Evolutionary conservation across 257 asterid genomes (phyloP).

Genomic region (Petrea volubilis): DNA sequence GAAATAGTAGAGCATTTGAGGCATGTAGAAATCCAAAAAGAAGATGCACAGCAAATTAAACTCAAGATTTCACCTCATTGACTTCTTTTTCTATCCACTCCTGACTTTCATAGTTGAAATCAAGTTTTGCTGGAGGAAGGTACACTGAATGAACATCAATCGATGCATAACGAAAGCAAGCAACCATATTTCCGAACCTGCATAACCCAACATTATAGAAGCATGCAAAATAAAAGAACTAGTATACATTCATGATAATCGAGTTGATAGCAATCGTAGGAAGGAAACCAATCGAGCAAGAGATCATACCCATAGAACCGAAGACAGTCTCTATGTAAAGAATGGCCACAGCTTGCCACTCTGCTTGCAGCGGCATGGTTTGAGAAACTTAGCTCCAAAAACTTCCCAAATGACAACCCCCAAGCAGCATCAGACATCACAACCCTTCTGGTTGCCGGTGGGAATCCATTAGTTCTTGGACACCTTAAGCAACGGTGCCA

Average conservation of each 20-base stretch:
- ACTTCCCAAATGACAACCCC: slow-evolving; percentile 97
- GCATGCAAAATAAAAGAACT: slow-evolving; percentile 15
- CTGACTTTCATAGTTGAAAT: slow-evolving; percentile 74
- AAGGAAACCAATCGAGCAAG: slow-evolving; percentile 21
- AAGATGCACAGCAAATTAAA: neutral
- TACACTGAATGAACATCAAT: slow-evolving; percentile 92
- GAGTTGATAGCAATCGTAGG: neutral
- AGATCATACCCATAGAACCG: slow-evolving; percentile 88
- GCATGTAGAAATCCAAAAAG: slow-evolving; percentile 14
- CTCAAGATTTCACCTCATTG: slow-evolving; percentile 57
- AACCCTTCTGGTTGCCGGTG: slow-evolving; percentile 92
- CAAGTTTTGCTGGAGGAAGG: slow-evolving; percentile 89
- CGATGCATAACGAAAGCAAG: slow-evolving; percentile 99
- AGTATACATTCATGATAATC: slow-evolving; percentile 14
- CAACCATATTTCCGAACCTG: slow-evolving; percentile 97
- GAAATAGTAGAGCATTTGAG: slow-evolving; percentile 11
- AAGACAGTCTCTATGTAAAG: slow-evolving; percentile 93
- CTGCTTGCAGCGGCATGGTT: slow-evolving; percentile 99
- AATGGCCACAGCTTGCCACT: slow-evolving; percentile 99
- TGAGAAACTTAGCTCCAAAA: slow-evolving; percentile 96
- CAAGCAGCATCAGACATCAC: slow-evolving; percentile 99
- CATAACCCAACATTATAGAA: slow-evolving; percentile 30
- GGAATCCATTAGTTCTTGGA: slow-evolving; percentile 83
- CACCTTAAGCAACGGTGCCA: slow-evolving; percentile 98
- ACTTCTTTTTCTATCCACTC: slow-evolving; percentile 84